Percentiles rank a stretch among this genome's conserved stretches.
Evolutionary conservation across 1,284 basidiomycete species (phyloP).

Genomic region (Apiotrichum montevideense): DNA sequence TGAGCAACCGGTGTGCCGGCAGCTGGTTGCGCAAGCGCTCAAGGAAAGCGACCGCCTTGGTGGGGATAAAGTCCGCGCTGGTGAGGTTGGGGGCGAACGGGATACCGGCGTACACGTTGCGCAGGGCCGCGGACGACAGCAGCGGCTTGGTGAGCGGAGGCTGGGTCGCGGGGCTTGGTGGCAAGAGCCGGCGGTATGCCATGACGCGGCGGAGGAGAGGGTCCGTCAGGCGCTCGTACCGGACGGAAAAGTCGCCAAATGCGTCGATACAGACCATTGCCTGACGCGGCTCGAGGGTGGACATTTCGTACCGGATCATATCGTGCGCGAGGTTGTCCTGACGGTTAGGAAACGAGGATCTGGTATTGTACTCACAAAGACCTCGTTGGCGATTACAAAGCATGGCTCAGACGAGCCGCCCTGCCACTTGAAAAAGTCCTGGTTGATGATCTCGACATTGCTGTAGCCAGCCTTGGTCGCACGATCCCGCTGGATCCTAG

Average conservation of each 20-base stretch:
- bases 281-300: slow-evolving; percentile 73
- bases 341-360: neutral
- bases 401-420: slow-evolving; percentile 72
- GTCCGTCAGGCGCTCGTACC: slow-evolving; percentile 80
- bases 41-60: slow-evolving; percentile 79
- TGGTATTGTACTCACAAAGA: slow-evolving; percentile 54
- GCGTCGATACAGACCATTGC: slow-evolving; percentile 74
- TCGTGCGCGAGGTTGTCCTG: slow-evolving; percentile 94
- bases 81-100: slow-evolving; percentile 92
- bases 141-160: slow-evolving; percentile 33
- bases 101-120: slow-evolving; percentile 61
- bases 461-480: slow-evolving; percentile 53
- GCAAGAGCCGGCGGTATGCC: slow-evolving; percentile 59
- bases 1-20: slow-evolving; percentile 81
- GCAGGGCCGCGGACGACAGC: slow-evolving; percentile 47
- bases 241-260: slow-evolving; percentile 74
- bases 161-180: slow-evolving; percentile 48
- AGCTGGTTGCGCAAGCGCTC: slow-evolving; percentile 76
- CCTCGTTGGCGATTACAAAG: slow-evolving; percentile 91
- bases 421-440: slow-evolving; percentile 80
- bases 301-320: slow-evolving; percentile 79
- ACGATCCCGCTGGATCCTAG: slow-evolving; percentile 62
- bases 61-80: slow-evolving; percentile 84
- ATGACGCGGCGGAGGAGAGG: slow-evolving; percentile 63
- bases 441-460: slow-evolving; percentile 66